A percentile compares a stretch with the other conserved stretches of the same genome.
These are phyloP conservation scores for Leonotis leonurus DNA, from an alignment of 257 asterid species.

Conservation along the genomic window DNA sequence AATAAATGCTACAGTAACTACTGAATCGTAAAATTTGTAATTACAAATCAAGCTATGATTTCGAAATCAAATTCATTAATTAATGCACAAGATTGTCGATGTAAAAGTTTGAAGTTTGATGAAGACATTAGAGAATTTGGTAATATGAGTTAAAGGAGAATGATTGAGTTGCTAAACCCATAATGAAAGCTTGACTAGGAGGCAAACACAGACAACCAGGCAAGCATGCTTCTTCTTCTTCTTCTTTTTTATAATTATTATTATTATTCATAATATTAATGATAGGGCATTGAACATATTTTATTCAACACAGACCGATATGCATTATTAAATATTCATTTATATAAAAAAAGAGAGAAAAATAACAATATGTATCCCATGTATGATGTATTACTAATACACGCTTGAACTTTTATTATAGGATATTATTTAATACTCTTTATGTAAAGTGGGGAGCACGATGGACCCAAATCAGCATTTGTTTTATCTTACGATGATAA, in stretches of 20 bases:
- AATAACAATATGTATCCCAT: background rate
- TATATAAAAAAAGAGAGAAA: background rate
- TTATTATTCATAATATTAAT: no score
- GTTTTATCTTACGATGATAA: background rate
- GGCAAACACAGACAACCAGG: conserved; percentile 5
- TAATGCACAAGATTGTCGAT: background rate
- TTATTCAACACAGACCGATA: background rate
- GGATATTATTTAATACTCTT: background rate
- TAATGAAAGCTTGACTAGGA: conserved; percentile 12
- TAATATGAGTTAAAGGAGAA: background rate
- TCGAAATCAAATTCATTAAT: background rate
- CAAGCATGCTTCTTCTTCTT: background rate
- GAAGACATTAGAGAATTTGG: background rate
- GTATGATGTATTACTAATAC: background rate
- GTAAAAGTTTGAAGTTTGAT: background rate
- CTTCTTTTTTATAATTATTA: background rate
- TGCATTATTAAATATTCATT: background rate
- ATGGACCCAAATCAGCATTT: conserved; percentile 3
- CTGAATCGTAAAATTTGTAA: no score
- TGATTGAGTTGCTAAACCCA: conserved; percentile 10
- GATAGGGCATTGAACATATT: background rate
- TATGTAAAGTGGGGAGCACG: conserved; percentile 20
- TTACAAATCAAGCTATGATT: background rate
- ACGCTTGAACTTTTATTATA: background rate
- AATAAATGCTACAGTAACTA: no score